Percentiles rank a stretch among this genome's conserved stretches.
Conservation (phyloP, 371 early-diverging fungal genomes). For the Capniomyces stellatus region DNA sequence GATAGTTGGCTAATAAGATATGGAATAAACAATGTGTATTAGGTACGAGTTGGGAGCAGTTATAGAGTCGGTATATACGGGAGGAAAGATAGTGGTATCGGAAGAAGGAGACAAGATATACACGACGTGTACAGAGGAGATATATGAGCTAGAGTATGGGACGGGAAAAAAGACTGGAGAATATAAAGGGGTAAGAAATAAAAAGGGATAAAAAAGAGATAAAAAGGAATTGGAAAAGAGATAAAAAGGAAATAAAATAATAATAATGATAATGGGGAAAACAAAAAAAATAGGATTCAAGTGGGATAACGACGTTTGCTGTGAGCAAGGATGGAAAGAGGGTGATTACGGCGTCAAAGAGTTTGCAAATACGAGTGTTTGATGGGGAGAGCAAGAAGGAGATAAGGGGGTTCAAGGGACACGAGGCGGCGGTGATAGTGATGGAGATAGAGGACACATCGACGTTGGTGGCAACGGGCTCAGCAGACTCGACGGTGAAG, state of each 20-base stretch:
- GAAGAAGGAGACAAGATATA: slow-evolving; percentile 50
- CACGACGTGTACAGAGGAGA: slow-evolving; percentile 66
- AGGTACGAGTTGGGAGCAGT: slow-evolving; percentile 57
- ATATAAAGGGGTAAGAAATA: slow-evolving; percentile 42
- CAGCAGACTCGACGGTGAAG: slow-evolving; percentile 85
- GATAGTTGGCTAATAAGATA: no score
- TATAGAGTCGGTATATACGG: slow-evolving; percentile 86
- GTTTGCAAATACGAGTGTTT: slow-evolving; percentile 58
- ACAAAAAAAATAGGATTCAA: slow-evolving; percentile 33
- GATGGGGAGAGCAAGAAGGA: slow-evolving; percentile 47
- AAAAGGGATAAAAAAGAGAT: neutral
- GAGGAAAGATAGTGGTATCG: slow-evolving; percentile 61
- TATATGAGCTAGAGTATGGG: slow-evolving; percentile 51
- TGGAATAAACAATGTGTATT: no score
- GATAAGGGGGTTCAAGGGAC: slow-evolving; percentile 57
- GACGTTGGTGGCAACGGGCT: slow-evolving; percentile 85
- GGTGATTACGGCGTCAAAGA: slow-evolving; percentile 63
- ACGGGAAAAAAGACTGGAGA: slow-evolving; percentile 44
- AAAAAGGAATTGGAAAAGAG: neutral
- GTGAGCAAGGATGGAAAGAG: slow-evolving; percentile 58
- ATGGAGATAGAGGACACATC: slow-evolving; percentile 80
- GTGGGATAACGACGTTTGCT: slow-evolving; percentile 72
- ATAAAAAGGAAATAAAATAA: neutral
- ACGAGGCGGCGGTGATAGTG: slow-evolving; percentile 79
- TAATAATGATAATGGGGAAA: neutral